These are phyloP conservation scores for Aspergillus biplanus DNA, from an alignment of 495 filamentous ascomycete species.

Conservation along the genomic window DNA sequence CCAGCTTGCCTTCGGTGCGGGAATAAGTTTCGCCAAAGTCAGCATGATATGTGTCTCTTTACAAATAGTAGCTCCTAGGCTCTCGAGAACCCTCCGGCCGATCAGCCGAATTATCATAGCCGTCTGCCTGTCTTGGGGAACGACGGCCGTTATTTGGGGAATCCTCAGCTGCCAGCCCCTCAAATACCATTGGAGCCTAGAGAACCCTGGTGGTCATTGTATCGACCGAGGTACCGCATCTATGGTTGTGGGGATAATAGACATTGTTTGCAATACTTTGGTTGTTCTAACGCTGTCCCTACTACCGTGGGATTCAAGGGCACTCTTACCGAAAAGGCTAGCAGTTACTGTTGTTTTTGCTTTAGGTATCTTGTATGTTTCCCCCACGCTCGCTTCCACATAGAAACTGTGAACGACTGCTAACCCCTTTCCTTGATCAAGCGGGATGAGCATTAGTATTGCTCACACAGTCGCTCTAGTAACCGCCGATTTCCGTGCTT, in stretches of 20 bases:
- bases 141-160: slow-evolving; percentile 1
- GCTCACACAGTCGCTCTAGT: neutral
- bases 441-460: neutral
- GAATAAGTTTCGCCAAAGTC: slow-evolving; percentile 11
- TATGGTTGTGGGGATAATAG: slow-evolving; percentile 3
- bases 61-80: too few relatives aligned
- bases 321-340: slow-evolving; percentile 1
- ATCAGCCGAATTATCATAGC: neutral
- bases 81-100: neutral
- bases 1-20: neutral
- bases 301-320: neutral
- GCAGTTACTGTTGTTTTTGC: neutral
- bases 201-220: neutral
- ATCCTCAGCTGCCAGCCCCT: slow-evolving; percentile 9
- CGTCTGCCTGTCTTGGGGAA: slow-evolving; percentile 12
- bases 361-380: slow-evolving; percentile 9
- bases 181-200: slow-evolving; percentile 9
- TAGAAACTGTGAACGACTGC: neutral
- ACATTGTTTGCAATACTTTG: neutral
- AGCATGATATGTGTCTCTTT: neutral
- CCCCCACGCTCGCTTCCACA: neutral
- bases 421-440: neutral
- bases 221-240: slow-evolving; percentile 2
- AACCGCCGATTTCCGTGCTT: neutral
- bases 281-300: neutral